These are phyloP conservation scores for Raffaelea arxii DNA, from an alignment of 2,329 filamentous ascomycete genomes.

Conservation along the genomic window DNA sequence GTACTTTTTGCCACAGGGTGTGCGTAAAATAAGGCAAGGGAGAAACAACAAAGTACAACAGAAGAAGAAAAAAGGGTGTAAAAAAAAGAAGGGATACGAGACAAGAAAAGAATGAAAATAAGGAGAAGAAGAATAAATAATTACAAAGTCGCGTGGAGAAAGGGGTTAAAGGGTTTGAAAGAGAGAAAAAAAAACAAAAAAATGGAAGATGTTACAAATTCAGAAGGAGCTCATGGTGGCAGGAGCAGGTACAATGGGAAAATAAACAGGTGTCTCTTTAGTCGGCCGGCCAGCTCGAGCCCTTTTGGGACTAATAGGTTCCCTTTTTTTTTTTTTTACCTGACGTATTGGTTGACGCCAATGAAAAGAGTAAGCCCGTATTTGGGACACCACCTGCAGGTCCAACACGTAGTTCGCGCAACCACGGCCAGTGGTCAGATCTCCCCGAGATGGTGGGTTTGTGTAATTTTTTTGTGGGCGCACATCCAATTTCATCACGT, in stretches of 20 bases:
- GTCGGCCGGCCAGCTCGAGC: slow-evolving; percentile 4
- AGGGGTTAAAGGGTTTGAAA: background rate
- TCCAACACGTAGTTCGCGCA: too few species aligned
- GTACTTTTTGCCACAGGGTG: too few species aligned
- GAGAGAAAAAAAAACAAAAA: background rate
- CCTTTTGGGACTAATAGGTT: background rate
- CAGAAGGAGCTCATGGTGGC: slow-evolving; percentile 5
- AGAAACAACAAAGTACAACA: background rate
- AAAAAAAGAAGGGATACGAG: background rate
- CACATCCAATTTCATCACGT: too few species aligned
- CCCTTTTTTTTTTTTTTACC: slow-evolving; percentile 1
- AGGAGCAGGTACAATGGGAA: slow-evolving; percentile 6
- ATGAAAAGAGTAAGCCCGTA: too few species aligned
- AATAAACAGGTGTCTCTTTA: slow-evolving; percentile 17
- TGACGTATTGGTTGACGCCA: too few species aligned
- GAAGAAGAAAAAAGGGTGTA: background rate
- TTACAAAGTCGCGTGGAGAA: slow-evolving; percentile 6
- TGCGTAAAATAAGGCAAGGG: background rate
- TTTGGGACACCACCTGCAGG: too few species aligned
- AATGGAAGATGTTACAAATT: slow-evolving; percentile 1
- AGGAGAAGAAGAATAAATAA: slow-evolving; percentile 1
- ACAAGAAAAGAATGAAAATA: background rate
- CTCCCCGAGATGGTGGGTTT: too few species aligned
- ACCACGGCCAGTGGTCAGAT: too few species aligned
- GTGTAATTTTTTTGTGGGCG: too few species aligned